Base-by-base conservation (phyloP, 1,284 basidiomycete species). In the Mycena citricolor region DNA sequence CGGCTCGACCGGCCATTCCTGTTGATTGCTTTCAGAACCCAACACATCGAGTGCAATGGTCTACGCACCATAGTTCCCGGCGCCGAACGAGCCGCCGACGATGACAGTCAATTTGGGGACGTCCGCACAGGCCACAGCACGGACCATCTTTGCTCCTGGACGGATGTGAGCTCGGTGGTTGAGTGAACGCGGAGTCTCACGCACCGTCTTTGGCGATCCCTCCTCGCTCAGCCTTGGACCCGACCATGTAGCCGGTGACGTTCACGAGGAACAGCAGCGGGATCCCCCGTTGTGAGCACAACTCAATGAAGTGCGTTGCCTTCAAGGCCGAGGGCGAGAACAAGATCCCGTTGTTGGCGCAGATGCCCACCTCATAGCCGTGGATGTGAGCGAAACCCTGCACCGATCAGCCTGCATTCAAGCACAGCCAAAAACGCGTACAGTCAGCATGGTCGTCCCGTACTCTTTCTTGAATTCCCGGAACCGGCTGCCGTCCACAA, bases 401-500 rank as follows among this genome's bases (percentile, higher is more conserved):
- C 32, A 34, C 10, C 21, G 13, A 2, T n/a, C n/a, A n/a, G n/a
- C n/a, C n/a, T n/a, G n/a, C n/a, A n/a, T n/a, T n/a, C n/a, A n/a
- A n/a, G n/a, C n/a, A n/a, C n/a, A n/a, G n/a, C 21, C 35, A 34
- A 25, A 30, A 8, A 12, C 39, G 69, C 76, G 52, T 57, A 89
- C 92, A 6, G 93, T 97, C 42, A 97, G 79, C 45, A 97, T 83
- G 1, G 92, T 95, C 36, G 84, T 71, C 12, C 91, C 94, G 61
- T 95, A 97, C 60, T 94, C 91, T 63, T 87, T 89, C 74, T 97
- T 97, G 74, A 95, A 97, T 66, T 97, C 94, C 53, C 92, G 77
- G 65, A 97, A 94, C 45, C 83, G 79, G 59, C 89, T 93, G 3
- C 92, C 93, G 56, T 97, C 94, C 4, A 94, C 92, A 33, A 94